phyloP scores from a whole-genome alignment of 352 stramenopile species.

The Aphanomyces astaci region DNA sequence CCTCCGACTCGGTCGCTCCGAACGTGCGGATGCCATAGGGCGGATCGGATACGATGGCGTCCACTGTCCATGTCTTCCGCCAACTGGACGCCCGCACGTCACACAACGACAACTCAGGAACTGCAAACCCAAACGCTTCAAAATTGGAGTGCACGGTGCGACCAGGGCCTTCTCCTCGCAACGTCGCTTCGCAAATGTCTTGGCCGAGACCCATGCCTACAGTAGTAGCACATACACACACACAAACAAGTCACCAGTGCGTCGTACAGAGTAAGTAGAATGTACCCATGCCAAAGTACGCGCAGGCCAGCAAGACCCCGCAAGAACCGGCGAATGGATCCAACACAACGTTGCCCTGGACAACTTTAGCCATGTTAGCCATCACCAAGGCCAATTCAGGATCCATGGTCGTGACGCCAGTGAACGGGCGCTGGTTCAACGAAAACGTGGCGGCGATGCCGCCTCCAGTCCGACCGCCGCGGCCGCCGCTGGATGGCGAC shows the following conservation, averaged over 20 bases:
- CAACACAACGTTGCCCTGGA: not conserved
- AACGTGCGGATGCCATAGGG: constrained; percentile 47
- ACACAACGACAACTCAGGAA: not conserved
- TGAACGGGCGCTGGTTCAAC: constrained; percentile 19
- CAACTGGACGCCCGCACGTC: not conserved
- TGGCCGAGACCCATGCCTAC: constrained; percentile 19
- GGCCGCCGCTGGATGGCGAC: constrained; percentile 12
- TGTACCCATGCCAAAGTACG: constrained; percentile 20
- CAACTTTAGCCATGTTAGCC: constrained; percentile 7
- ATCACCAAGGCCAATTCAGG: constrained; percentile 19
- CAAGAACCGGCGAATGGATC: constrained; percentile 20
- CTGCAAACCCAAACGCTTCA: not conserved
- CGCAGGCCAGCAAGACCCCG: constrained; percentile 13
- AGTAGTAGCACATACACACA: no score
- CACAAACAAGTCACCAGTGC: no score
- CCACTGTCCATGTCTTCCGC: constrained; percentile 27
- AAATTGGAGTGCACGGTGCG: constrained; percentile 15
- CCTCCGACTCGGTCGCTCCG: constrained; percentile 9
- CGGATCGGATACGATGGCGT: constrained; percentile 56
- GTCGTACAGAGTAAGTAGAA: no score
- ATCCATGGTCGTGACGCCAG: constrained; percentile 24
- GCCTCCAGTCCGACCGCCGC: not conserved
- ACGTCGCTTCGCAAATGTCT: not conserved
- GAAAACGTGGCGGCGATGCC: constrained; percentile 17
- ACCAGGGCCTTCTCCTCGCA: constrained; percentile 8